Evolutionary conservation across 257 asterid genomes (phyloP), one percentile per base, ranked within the genome.

Genomic region (Echium plantagineum): DNA sequence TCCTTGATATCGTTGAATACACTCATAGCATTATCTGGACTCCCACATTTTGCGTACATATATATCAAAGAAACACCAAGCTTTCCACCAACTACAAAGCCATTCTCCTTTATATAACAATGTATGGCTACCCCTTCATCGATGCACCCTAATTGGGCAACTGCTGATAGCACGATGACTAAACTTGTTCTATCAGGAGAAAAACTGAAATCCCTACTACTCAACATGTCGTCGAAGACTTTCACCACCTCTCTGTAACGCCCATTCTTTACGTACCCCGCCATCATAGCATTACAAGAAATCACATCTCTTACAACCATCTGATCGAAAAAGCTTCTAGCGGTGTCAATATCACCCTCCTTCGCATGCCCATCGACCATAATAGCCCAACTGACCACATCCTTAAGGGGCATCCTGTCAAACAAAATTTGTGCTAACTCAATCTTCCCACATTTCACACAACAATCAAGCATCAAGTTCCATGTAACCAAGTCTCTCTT

Each of bases 1-100:
- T 76, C 79, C 63, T 66, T 59, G 21, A 81, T 73, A 49, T 71
- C 60, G 55, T 82, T 78, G 70, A 89, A 89, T 17, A 86, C 80
- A 15, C 26, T 61, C 66, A 81, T 66, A 5, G 95, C 94, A 57
- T 69, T 69, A 18, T 82, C 86, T 71, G 80, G 74, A 71, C 74
- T 73, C 56, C 97, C 95, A 69, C 95, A 89, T 60, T 89, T 89
- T 12, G 95, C 91, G 59, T 89, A 89, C 97, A 89, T 89, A 72
- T 82, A 81, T 66, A 89, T 66, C 64, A 86, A 71, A 35, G 89
- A 89, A 55, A 84, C 94, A 28, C 89, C 94, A 56, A 89, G 78
- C 65, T 84, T 82, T 66, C 90, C 93, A 48, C 60, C 68, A 18
- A 69, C 47, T 9, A 2, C 62, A 67, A 82, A 79, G 15, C 83